Evolutionary conservation across 306 rosid species (phyloP).

Genomic region (Fagus crenata): DNA sequence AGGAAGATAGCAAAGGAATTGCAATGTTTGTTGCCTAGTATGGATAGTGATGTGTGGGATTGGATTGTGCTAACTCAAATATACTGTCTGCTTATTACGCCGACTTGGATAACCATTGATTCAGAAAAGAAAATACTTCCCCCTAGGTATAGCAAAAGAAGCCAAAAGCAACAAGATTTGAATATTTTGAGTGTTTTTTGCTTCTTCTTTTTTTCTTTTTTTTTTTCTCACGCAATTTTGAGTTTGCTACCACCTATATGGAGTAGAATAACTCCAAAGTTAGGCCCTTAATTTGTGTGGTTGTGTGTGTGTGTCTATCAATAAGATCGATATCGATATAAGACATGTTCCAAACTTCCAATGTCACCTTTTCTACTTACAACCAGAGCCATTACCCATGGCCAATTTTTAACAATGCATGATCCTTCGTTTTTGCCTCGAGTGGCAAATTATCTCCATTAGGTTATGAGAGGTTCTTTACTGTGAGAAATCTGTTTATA

Average conservation of each 20-base stretch:
- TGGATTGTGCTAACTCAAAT: not conserved
- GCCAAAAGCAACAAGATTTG: not conserved
- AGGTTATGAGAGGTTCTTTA: too few species aligned
- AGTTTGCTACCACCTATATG: not conserved
- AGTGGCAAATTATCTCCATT: too few species aligned
- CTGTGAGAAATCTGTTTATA: too few species aligned
- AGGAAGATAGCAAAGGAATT: slow-evolving; percentile 29
- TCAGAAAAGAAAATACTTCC: not conserved
- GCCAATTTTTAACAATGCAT: too few species aligned
- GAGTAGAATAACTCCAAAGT: not conserved
- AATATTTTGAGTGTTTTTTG: not conserved
- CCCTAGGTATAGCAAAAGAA: not conserved
- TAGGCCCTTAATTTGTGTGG: not conserved
- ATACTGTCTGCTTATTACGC: too few species aligned
- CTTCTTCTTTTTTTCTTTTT: not conserved
- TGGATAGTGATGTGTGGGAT: slow-evolving; percentile 15
- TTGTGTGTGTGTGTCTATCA: not conserved
- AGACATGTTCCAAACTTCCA: not conserved
- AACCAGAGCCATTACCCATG: too few species aligned
- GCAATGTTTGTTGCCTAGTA: slow-evolving; percentile 17
- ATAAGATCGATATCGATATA: too few species aligned
- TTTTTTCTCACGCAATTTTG: not conserved
- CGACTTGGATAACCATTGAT: not conserved
- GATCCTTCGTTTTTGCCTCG: too few species aligned
- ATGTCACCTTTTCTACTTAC: not conserved